Percentiles rank a stretch among this genome's conserved stretches.
Conservation (phyloP, 2,329 filamentous ascomycete genomes). For the Stachybotrys echinatus region DNA sequence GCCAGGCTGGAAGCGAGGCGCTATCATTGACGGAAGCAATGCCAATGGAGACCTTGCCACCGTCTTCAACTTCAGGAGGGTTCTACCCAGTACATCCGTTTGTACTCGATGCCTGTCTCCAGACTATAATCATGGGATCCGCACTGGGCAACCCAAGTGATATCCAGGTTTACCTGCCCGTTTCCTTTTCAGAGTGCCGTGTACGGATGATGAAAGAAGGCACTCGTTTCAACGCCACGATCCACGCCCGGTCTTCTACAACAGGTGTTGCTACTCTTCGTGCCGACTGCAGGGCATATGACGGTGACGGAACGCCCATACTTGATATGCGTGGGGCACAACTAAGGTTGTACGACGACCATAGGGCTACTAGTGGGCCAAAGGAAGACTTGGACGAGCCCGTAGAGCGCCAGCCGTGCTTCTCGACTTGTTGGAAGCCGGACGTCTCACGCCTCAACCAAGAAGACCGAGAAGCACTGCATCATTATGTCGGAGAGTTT, state of each 20-base stretch:
- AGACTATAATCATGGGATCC: conserved; percentile 5
- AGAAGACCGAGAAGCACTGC: background rate
- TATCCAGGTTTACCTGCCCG: conserved; percentile 4
- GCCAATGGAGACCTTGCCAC: background rate
- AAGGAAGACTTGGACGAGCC: background rate
- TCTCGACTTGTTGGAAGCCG: background rate
- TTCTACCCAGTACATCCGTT: conserved; percentile 7
- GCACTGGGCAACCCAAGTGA: conserved; percentile 2
- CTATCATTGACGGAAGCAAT: background rate
- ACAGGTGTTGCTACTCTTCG: background rate
- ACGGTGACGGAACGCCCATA: background rate
- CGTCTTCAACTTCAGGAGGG: background rate
- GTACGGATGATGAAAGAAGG: background rate
- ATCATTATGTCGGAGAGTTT: background rate
- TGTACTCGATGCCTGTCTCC: conserved; percentile 7
- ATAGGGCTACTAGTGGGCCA: background rate
- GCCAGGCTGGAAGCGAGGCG: background rate
- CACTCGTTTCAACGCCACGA: background rate
- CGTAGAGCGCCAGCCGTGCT: background rate
- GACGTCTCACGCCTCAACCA: background rate
- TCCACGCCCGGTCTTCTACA: background rate
- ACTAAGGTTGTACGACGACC: background rate
- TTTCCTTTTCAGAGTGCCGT: conserved; percentile 3
- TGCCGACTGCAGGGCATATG: background rate
- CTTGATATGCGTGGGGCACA: background rate